These are phyloP conservation scores for Croton setiger DNA, from an alignment of 441 rosid species.

Conservation along the genomic window DNA sequence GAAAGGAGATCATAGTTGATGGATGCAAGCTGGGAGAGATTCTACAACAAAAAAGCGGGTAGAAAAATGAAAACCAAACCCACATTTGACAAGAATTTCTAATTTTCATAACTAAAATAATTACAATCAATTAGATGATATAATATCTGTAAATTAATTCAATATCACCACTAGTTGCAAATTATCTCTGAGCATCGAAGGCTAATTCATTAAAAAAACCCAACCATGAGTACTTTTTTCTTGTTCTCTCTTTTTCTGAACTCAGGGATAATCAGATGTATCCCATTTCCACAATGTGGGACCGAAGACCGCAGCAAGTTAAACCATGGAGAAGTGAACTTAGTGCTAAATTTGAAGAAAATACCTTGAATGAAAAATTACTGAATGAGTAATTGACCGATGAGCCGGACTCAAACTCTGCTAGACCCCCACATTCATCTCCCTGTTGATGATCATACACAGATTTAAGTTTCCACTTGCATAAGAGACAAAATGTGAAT, in stretches of 20 bases:
- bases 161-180: background rate
- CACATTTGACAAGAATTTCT: background rate
- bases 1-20: constrained; percentile 98
- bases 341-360: background rate
- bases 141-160: background rate
- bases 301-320: background rate
- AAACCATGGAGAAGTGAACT: background rate
- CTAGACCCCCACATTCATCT: constrained; percentile 70
- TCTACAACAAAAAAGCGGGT: constrained; percentile 35
- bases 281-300: too few species aligned
- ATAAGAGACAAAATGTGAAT: background rate
- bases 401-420: constrained; percentile 71
- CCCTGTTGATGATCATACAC: constrained; percentile 47
- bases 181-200: background rate
- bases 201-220: background rate
- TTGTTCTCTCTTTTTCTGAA: too few species aligned
- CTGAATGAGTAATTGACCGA: constrained; percentile 91
- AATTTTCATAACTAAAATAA: background rate
- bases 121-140: background rate
- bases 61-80: constrained; percentile 2
- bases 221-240: too few species aligned
- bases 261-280: too few species aligned
- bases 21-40: constrained; percentile 93
- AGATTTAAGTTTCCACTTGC: constrained; percentile 8
- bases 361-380: constrained; percentile 98